A percentile compares a stretch with the other conserved stretches of the same genome.
Conservation (phyloP, 2,329 filamentous ascomycete genomes). For the Xylariaceae sp. region DNA sequence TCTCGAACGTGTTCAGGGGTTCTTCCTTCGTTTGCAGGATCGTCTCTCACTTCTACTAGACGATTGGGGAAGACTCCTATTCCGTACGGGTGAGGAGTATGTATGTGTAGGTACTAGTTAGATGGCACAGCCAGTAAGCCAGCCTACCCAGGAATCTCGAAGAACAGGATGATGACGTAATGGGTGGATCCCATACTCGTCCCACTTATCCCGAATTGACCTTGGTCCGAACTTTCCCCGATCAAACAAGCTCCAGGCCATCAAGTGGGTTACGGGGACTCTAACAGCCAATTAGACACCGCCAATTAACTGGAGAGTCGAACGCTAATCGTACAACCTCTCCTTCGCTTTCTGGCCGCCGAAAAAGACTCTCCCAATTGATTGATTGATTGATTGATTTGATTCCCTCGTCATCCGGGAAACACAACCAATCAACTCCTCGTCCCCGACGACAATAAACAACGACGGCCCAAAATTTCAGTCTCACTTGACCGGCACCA, state of each 20-base stretch:
- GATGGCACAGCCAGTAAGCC: too few species aligned
- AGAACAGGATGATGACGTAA: too few species aligned
- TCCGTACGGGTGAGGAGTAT: too few species aligned
- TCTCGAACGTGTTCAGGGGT: too few species aligned
- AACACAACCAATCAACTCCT: slow-evolving; percentile 22
- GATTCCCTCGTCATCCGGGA: slow-evolving; percentile 9
- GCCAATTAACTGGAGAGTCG: slow-evolving; percentile 21
- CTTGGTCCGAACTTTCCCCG: slow-evolving; percentile 23
- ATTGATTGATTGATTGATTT: neutral
- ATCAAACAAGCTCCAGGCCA: slow-evolving; percentile 16
- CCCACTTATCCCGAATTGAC: slow-evolving; percentile 1
- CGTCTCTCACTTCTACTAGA: too few species aligned
- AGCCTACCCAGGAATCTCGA: too few species aligned
- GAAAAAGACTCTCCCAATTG: slow-evolving; percentile 26
- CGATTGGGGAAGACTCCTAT: too few species aligned
- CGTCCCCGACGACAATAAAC: slow-evolving; percentile 9
- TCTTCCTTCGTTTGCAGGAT: too few species aligned
- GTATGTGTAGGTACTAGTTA: too few species aligned
- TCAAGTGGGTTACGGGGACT: slow-evolving; percentile 5
- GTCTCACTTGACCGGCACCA: neutral
- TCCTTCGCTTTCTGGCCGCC: slow-evolving; percentile 15
- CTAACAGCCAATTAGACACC: slow-evolving; percentile 8
- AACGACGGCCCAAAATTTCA: neutral
- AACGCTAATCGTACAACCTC: slow-evolving; percentile 25
- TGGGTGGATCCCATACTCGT: neutral